These are phyloP conservation scores for Diaporthe vaccinii DNA, from an alignment of 2,329 filamentous ascomycete genomes.

Conservation along the genomic window DNA sequence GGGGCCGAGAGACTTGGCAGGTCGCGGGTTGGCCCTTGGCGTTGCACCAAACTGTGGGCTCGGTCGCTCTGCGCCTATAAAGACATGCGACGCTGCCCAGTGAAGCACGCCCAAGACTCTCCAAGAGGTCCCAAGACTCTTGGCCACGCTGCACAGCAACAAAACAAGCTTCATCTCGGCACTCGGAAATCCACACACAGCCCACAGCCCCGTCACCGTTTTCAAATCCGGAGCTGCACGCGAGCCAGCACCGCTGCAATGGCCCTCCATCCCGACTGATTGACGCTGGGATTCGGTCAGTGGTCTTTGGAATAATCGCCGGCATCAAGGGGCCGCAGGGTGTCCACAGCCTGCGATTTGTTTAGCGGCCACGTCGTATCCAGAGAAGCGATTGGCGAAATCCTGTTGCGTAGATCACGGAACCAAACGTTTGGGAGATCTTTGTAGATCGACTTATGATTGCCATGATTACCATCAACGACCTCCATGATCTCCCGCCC, in stretches of 20 bases:
- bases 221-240: slow-evolving; percentile 20
- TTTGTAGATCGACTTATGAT: slow-evolving; percentile 26
- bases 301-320: not conserved
- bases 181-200: slow-evolving; percentile 3
- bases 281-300: slow-evolving; percentile 20
- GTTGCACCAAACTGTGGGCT: slow-evolving; percentile 24
- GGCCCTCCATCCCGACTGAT: not conserved
- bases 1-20: slow-evolving; percentile 24
- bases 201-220: slow-evolving; percentile 15
- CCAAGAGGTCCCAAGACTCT: slow-evolving; percentile 29
- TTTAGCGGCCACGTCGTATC: not conserved
- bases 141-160: slow-evolving; percentile 11
- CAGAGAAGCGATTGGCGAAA: slow-evolving; percentile 32
- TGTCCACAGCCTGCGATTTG: not conserved
- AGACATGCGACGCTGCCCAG: slow-evolving; percentile 28
- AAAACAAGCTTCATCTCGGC: slow-evolving; percentile 28
- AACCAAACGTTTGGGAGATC: slow-evolving; percentile 29
- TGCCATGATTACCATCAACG: slow-evolving; percentile 11
- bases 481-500: slow-evolving; percentile 6
- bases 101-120: slow-evolving; percentile 21
- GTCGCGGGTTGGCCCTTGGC: slow-evolving; percentile 24
- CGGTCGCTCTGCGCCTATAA: slow-evolving; percentile 18
- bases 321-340: not conserved
- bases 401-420: slow-evolving; percentile 29
- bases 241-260: not conserved